Percentiles rank a stretch among this genome's conserved stretches.
phyloP scores from a whole-genome alignment of 192 early-diverging fungal genomes.

The Coemansia sp. region DNA sequence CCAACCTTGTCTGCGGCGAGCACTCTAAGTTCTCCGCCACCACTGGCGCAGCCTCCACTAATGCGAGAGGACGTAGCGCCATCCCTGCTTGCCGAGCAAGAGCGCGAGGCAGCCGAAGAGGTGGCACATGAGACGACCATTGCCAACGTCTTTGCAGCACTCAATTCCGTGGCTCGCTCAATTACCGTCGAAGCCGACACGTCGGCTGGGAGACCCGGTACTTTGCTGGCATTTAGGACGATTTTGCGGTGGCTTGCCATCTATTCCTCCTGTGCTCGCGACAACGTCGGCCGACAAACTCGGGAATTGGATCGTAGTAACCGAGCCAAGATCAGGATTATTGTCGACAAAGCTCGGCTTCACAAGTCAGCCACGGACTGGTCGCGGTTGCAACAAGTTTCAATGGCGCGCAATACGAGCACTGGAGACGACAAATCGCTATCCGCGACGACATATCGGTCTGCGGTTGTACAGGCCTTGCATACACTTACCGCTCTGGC shows the following conservation, averaged over 20 bases:
- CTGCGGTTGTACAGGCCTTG: constrained; percentile 6
- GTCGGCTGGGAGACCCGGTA: background rate
- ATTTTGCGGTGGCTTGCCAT: constrained; percentile 26
- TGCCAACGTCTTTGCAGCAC: constrained; percentile 14
- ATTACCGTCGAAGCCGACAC: background rate
- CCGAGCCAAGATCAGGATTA: constrained; percentile 24
- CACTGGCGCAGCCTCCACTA: background rate
- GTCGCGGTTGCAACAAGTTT: constrained; percentile 36
- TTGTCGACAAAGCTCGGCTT: constrained; percentile 19
- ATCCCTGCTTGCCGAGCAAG: constrained; percentile 2
- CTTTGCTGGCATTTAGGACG: constrained; percentile 12
- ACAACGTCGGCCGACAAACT: constrained; percentile 18
- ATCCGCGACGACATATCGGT: constrained; percentile 13
- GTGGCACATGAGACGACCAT: constrained; percentile 14
- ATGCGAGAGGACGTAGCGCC: constrained; percentile 3
- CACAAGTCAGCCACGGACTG: constrained; percentile 39
- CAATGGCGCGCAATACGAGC: constrained; percentile 4
- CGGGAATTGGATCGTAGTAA: constrained; percentile 6
- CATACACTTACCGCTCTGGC: constrained; percentile 18
- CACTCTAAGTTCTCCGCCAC: background rate
- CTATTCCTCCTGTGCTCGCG: constrained; percentile 22
- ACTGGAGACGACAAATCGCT: background rate
- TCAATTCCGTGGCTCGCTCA: background rate
- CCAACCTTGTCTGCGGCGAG: background rate
- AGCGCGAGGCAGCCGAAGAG: constrained; percentile 34